A percentile compares a stretch with the other conserved stretches of the same genome.
Evolutionary conservation across 805 yeast genomes (phyloP).

Genomic region (Barnettozyma californica): DNA sequence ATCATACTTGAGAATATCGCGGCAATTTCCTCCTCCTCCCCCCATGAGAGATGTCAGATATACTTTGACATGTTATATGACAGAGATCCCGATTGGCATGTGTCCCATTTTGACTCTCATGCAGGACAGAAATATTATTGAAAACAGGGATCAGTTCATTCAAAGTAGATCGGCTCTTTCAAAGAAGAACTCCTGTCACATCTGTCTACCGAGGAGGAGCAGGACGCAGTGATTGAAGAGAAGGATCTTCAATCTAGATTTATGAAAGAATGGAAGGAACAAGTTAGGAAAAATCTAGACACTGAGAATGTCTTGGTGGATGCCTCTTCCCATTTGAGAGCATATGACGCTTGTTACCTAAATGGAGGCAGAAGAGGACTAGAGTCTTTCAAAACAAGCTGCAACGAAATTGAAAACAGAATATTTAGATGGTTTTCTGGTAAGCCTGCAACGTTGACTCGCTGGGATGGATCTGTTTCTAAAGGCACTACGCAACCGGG

Average conservation of each 20-base stretch:
- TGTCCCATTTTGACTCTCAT: constrained; percentile 17
- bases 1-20: not conserved
- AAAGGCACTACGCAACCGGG: constrained; percentile 15
- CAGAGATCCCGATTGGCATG: constrained; percentile 19
- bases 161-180: constrained; percentile 11
- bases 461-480: constrained; percentile 33
- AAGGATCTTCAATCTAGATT: constrained; percentile 7
- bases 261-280: not conserved
- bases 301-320: constrained; percentile 24
- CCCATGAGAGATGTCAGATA: constrained; percentile 22
- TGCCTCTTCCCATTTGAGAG: constrained; percentile 24
- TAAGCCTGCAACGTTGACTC: constrained; percentile 31
- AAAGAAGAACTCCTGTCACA: constrained; percentile 4
- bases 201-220: constrained; percentile 12
- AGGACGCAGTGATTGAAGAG: constrained; percentile 12
- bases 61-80: constrained; percentile 26
- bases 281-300: not conserved
- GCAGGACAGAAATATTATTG: constrained; percentile 19
- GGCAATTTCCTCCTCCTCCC: not conserved
- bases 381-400: constrained; percentile 12
- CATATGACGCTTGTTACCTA: constrained; percentile 25
- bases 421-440: constrained; percentile 36
- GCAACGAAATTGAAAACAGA: constrained; percentile 32
- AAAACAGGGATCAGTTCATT: constrained; percentile 17
- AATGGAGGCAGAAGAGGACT: not conserved